These are phyloP conservation scores for Lizanozyma gosingica DNA, from an alignment of 1,139 yeast genomes.

Conservation along the genomic window DNA sequence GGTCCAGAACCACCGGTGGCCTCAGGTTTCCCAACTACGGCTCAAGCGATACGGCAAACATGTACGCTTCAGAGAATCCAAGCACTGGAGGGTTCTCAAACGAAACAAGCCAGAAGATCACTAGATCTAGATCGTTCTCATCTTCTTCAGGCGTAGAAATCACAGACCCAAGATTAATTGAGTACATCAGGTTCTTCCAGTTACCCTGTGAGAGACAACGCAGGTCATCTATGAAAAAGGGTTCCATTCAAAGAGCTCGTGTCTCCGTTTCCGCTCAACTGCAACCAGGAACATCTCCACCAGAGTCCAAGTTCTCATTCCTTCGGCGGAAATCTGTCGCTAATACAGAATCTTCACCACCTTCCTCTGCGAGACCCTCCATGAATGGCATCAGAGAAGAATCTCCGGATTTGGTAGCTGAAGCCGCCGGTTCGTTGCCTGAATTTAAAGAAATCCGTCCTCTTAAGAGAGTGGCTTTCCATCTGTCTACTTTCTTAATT, in stretches of 20 bases:
- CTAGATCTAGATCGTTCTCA: background rate
- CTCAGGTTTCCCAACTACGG: background rate
- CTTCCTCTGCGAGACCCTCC: background rate
- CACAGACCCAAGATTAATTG: background rate
- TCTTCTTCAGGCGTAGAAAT: background rate
- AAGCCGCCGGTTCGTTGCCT: background rate
- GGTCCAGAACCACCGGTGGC: background rate
- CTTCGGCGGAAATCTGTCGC: background rate
- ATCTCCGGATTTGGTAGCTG: background rate
- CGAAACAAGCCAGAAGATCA: background rate
- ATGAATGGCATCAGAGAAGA: background rate
- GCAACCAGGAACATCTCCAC: background rate
- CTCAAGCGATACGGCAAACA: background rate
- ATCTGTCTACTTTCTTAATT: constrained; percentile 53
- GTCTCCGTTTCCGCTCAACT: background rate
- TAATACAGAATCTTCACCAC: background rate
- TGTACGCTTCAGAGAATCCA: background rate
- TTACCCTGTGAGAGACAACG: background rate
- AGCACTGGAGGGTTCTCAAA: too few species aligned
- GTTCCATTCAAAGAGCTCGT: background rate
- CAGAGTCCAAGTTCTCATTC: background rate
- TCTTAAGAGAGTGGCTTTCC: constrained; percentile 59
- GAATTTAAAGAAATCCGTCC: background rate
- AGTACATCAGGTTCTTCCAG: background rate
- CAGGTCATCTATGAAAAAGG: background rate